Conservation (phyloP, 2,329 filamentous ascomycete species). For the Chaetothyriales sp. region DNA sequence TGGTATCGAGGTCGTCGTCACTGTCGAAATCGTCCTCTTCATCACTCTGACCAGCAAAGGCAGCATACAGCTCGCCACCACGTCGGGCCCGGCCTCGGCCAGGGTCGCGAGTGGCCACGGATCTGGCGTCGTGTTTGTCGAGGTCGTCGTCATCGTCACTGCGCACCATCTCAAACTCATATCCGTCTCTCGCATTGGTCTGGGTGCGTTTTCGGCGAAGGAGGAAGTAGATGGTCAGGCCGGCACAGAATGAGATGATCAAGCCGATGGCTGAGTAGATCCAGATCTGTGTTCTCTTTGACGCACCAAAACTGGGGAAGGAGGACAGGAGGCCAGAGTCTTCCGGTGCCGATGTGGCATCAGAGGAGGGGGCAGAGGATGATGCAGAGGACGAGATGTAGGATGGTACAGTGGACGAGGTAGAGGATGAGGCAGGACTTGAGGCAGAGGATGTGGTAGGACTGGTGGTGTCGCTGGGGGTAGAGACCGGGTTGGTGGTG, state of each 20-base stretch:
- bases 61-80: slow-evolving; percentile 89
- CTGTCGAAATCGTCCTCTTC: slow-evolving; percentile 28
- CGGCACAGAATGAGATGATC: slow-evolving; percentile 69
- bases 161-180: slow-evolving; percentile 87
- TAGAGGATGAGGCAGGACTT: neutral
- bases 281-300: slow-evolving; percentile 77
- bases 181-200: slow-evolving; percentile 62
- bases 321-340: slow-evolving; percentile 52
- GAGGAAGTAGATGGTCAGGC: slow-evolving; percentile 67
- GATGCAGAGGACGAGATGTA: slow-evolving; percentile 6
- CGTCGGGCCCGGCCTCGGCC: slow-evolving; percentile 37
- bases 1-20: slow-evolving; percentile 25
- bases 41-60: slow-evolving; percentile 86
- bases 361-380: slow-evolving; percentile 18
- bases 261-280: slow-evolving; percentile 78
- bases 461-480: slow-evolving; percentile 16
- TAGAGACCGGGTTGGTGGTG: slow-evolving; percentile 17
- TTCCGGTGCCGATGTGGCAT: slow-evolving; percentile 4
- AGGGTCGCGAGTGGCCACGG: slow-evolving; percentile 30
- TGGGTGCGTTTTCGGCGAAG: slow-evolving; percentile 63
- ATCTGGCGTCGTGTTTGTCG: slow-evolving; percentile 22
- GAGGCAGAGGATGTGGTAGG: slow-evolving; percentile 19
- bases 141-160: slow-evolving; percentile 54
- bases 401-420: slow-evolving; percentile 17
- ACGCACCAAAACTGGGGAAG: slow-evolving; percentile 79